Evolutionary conservation across 768 basidiomycete species (phyloP).

Genomic region (Kwoniella europaea): DNA sequence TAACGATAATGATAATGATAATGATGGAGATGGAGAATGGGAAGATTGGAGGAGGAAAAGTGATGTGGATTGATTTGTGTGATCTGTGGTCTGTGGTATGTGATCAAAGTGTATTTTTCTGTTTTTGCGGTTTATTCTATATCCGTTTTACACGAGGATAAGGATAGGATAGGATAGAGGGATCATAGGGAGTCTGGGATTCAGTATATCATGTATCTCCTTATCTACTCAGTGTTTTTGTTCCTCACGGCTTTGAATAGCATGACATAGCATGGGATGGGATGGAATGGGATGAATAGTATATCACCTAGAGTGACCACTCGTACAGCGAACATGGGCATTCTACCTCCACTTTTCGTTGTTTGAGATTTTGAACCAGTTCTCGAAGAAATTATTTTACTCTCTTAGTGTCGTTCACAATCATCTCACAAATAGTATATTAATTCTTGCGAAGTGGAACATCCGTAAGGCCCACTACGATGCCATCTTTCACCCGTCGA

Average conservation of each 20-base stretch:
- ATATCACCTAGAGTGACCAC: not conserved
- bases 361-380: too few relatives aligned
- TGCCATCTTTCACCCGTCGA: constrained; percentile 58
- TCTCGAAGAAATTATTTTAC: too few relatives aligned
- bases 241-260: not conserved
- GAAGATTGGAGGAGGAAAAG: constrained; percentile 18
- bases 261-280: not conserved
- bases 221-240: not conserved
- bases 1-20: constrained; percentile 2
- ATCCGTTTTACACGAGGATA: not conserved
- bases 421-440: too few relatives aligned
- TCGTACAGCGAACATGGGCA: not conserved
- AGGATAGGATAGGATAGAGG: not conserved
- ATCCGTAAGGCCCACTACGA: constrained; percentile 14
- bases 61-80: constrained; percentile 7
- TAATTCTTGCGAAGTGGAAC: not conserved
- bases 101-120: constrained; percentile 5
- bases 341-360: not conserved
- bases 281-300: not conserved
- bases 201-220: constrained; percentile 6
- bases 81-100: not conserved
- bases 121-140: not conserved
- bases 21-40: constrained; percentile 16
- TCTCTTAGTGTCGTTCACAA: too few relatives aligned
- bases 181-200: not conserved